Evolutionary conservation across 257 asterid genomes (phyloP).

Genomic region (Nicotiana paniculata): DNA sequence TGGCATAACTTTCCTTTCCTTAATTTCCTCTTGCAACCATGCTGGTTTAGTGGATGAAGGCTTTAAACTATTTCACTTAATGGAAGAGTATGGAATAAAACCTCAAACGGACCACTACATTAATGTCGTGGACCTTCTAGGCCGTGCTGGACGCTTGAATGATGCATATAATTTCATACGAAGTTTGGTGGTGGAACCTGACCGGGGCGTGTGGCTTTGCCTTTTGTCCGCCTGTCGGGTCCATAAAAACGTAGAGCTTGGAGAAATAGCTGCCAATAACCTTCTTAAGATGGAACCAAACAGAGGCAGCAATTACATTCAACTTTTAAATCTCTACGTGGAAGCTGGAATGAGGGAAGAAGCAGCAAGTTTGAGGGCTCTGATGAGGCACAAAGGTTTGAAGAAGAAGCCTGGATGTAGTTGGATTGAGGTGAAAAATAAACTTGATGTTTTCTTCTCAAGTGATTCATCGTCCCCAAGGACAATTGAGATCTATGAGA

Average conservation of each 20-base stretch:
- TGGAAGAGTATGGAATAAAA: constrained; percentile 48
- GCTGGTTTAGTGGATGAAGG: constrained; percentile 63
- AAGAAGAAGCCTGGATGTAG: constrained; percentile 78
- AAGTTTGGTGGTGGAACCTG: constrained; percentile 41
- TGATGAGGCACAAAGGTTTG: constrained; percentile 61
- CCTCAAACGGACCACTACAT: constrained; percentile 63
- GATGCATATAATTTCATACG: constrained; percentile 54
- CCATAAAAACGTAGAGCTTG: constrained; percentile 54
- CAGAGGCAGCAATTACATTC: constrained; percentile 58
- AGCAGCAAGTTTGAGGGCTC: constrained; percentile 62
- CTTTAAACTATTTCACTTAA: constrained; percentile 33
- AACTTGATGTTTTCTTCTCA: constrained; percentile 60
- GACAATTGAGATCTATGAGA: constrained; percentile 39
- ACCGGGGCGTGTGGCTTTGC: constrained; percentile 57
- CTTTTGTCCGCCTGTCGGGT: constrained; percentile 71
- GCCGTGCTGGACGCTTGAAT: constrained; percentile 56
- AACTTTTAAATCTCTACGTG: constrained; percentile 55
- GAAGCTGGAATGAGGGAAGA: constrained; percentile 61
- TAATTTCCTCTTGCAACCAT: constrained; percentile 82
- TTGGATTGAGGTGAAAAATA: constrained; percentile 69
- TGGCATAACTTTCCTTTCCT: constrained; percentile 66
- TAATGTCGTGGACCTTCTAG: constrained; percentile 62
- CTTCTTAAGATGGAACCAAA: constrained; percentile 48
- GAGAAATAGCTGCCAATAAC: constrained; percentile 65
- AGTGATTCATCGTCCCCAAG: constrained; percentile 53